A percentile compares a stretch with the other conserved stretches of the same genome.
These are phyloP conservation scores for Solanum lignicaule DNA, from an alignment of 257 asterid species.

Conservation along the genomic window DNA sequence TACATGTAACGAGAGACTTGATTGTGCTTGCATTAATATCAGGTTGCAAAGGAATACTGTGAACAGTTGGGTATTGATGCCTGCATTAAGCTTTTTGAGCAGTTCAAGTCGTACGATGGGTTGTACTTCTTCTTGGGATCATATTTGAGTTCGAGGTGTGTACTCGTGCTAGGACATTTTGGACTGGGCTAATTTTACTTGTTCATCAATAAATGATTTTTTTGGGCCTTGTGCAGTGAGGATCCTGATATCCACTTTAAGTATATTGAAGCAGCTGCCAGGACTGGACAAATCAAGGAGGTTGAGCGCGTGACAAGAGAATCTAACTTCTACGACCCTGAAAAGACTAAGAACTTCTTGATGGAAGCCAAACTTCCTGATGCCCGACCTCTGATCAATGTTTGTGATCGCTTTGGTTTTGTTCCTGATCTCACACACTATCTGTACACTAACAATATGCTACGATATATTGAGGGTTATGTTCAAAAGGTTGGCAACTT, in stretches of 20 bases:
- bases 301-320: constrained; percentile 99
- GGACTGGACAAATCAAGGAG: constrained; percentile 99
- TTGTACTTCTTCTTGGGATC: constrained; percentile 96
- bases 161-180: not conserved
- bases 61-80: constrained; percentile 95
- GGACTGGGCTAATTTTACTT: not conserved
- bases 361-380: constrained; percentile 99
- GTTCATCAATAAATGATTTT: not conserved
- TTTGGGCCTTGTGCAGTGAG: constrained; percentile 46
- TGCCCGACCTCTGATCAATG: constrained; percentile 95
- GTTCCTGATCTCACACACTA: constrained; percentile 98
- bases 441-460: constrained; percentile 89
- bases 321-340: constrained; percentile 93
- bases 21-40: constrained; percentile 10
- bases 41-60: constrained; percentile 97
- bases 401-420: constrained; percentile 98
- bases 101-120: constrained; percentile 97
- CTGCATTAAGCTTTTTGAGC: constrained; percentile 92
- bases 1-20: not conserved
- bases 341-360: constrained; percentile 90
- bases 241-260: constrained; percentile 98
- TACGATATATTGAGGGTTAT: constrained; percentile 97
- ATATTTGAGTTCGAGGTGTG: constrained; percentile 91
- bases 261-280: constrained; percentile 98
- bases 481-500: constrained; percentile 71